Base-by-base conservation (phyloP, 257 asterid species). In the Paulownia fortunei region DNA sequence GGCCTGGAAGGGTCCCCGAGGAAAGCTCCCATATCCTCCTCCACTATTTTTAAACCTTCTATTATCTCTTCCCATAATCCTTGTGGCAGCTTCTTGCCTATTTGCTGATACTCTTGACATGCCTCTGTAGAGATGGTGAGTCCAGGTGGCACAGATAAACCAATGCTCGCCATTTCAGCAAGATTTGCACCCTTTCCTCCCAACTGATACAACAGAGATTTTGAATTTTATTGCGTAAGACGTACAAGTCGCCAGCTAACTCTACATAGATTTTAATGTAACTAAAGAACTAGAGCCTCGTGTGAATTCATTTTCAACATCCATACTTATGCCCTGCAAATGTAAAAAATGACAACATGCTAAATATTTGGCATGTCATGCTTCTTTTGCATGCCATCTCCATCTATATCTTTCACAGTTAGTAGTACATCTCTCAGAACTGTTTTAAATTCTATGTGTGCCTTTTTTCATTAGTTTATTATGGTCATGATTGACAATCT, bases 151-250 rank as follows among this genome's bases (percentile, higher is more conserved):
- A 95, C 99, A 0, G 99, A 95, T 41, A 95, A 83, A 19, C 98
- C 98, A 55, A 95, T 95, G 83, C 96, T 90, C 56, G 99, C 98
- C 99, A 95, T 95, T 85, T 95, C 99, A 52, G 99, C 99, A 15
- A 95, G 97, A 73, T 95, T 95, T n/a, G 99, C 99, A 5, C 98
- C 98, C 76, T 94, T 92, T 24, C 98, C 98, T 69, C 98, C 98
- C 90, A 94, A 78, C 98, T 92, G 82, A 41, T 56, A 34, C 60
- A 78, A 71, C 64, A 26, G 23, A 21, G 4, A 13, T 8, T 37
- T 42, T 2, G 5, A 15, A 26, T 30, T 36, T 68, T 16, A 34
- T 59, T 59, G 49, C 37, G 8, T 49, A 16, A 15, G 18, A 37
- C 10, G 27, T 12, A 30, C 8, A 46, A 23, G 54, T 36, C 23